These are phyloP conservation scores for Trypanosoma congolense DNA, from an alignment of 208 protist genomes.

Conservation along the genomic window DNA sequence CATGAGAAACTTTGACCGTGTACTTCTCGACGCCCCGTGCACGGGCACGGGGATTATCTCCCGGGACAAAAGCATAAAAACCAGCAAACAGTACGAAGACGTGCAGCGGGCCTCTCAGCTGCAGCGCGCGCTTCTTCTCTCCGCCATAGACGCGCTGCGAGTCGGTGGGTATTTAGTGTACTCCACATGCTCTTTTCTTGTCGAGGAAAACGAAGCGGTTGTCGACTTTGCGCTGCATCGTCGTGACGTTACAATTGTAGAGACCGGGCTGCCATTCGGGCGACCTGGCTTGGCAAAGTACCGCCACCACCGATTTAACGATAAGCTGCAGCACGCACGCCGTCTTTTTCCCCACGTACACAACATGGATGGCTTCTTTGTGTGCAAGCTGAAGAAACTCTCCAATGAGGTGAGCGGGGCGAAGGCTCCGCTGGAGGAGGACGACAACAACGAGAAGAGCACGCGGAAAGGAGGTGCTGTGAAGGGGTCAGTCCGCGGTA, in stretches of 20 bases:
- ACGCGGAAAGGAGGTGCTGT: not conserved
- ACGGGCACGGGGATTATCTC: constrained; percentile 98
- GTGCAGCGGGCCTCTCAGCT: constrained; percentile 84
- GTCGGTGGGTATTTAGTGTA: constrained; percentile 97
- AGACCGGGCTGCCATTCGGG: constrained; percentile 94
- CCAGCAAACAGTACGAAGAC: constrained; percentile 90
- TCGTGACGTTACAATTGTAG: constrained; percentile 91
- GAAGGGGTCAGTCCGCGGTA: not conserved
- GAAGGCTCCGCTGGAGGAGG: not conserved
- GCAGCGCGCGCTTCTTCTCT: constrained; percentile 96
- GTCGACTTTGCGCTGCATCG: constrained; percentile 96
- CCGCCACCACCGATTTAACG: constrained; percentile 75
- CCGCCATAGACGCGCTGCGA: constrained; percentile 96
- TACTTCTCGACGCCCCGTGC: constrained; percentile 99
- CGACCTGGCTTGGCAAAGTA: constrained; percentile 88
- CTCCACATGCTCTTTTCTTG: constrained; percentile 96
- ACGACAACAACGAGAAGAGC: not conserved
- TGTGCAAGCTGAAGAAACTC: constrained; percentile 97
- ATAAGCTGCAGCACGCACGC: constrained; percentile 56
- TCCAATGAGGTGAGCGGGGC: constrained; percentile 25
- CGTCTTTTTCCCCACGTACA: constrained; percentile 98
- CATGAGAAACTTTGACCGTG: constrained; percentile 84
- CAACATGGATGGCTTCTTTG: constrained; percentile 99
- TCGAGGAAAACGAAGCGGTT: constrained; percentile 98
- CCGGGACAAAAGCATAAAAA: constrained; percentile 96